phyloP scores from a whole-genome alignment of 1,284 basidiomycete species.

The Apiotrichum mycotoxinovorans region DNA sequence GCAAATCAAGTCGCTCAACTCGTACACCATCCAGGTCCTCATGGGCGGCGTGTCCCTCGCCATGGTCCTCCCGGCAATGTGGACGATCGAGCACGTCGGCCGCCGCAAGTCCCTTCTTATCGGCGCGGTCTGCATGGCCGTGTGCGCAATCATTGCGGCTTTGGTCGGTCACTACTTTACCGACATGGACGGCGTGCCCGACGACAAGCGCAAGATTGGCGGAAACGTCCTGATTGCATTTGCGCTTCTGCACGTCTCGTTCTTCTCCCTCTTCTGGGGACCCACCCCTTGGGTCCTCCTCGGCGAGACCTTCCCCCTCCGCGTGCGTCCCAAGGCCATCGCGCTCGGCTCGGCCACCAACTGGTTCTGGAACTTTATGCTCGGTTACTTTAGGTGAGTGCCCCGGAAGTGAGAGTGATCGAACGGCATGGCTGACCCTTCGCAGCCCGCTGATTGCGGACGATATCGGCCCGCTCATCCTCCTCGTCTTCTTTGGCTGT shows the following conservation, averaged over 20 bases:
- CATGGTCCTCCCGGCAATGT: conserved; percentile 41
- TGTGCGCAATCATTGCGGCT: conserved; percentile 52
- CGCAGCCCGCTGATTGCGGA: conserved; percentile 55
- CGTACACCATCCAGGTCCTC: conserved; percentile 52
- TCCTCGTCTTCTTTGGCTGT: conserved; percentile 56
- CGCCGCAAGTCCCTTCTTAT: conserved; percentile 30
- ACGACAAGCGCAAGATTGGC: conserved; percentile 53
- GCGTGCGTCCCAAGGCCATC: conserved; percentile 69
- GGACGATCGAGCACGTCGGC: conserved; percentile 42
- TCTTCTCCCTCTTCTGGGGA: conserved; percentile 67
- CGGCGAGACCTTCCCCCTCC: conserved; percentile 66
- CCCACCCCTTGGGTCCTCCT: conserved; percentile 61
- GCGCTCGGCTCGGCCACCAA: conserved; percentile 62
- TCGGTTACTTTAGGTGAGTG: conserved; percentile 52
- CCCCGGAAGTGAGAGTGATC: too few species aligned
- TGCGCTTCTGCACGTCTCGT: conserved; percentile 70
- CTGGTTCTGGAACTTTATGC: conserved; percentile 60
- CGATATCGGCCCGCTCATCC: conserved; percentile 65
- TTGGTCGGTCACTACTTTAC: conserved; percentile 65
- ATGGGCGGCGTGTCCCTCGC: conserved; percentile 32
- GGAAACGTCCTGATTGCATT: conserved; percentile 65
- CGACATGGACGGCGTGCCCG: conserved; percentile 51
- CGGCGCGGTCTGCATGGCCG: conserved; percentile 62
- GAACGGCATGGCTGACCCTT: too few species aligned
- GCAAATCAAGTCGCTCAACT: conserved; percentile 59